Evolutionary conservation across 2,329 filamentous ascomycete species (phyloP), one percentile per base, ranked within the genome.

Genomic region (Pseudogymnoascus sp.): DNA sequence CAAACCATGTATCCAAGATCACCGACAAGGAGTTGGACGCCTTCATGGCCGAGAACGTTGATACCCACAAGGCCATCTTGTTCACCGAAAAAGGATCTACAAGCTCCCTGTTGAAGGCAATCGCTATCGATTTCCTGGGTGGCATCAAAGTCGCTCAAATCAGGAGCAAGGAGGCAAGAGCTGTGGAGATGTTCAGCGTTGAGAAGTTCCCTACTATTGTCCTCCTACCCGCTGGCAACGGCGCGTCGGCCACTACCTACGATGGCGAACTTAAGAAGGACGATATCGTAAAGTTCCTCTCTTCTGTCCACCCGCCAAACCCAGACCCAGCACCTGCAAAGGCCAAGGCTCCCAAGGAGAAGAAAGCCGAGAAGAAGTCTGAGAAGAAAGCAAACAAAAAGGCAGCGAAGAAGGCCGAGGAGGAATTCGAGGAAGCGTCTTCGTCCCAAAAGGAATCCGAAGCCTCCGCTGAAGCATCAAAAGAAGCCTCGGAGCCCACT

Each of bases 41-140:
- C 11, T 99, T 93, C 83, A 76, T 97, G 61, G 78, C 79, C 8
- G 82, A 84, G 65, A 82, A 84, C 51, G 87, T 86, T 65, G 84
- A 89, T 19, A 84, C 82, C 11, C 85, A 92, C 61, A 97, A 96
- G 79, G 93, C 90, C 0, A 86, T 99, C 36, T 80, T 99, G 2
- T 98, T 99, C 77, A 96, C 90, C 2, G 90, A 96, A 64, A 99
- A 98, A 80, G 92, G 92, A 21, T 88, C 89, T 5, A 93, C 90
- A 0, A 93, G 90, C 73, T 85, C 92, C 10, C 80, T 96, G 23
- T 78, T 97, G 68, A 90, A 90, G 75, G 88, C 92, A 66, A 76
- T 98, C 63, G 93, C 95, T 6, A 92, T 97, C 71, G 95, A 98
- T 74, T 99, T 93, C 76, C 81, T 95, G 25, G 92, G 88, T 37